Base-by-base conservation (phyloP, 768 basidiomycete genomes). In the Naganishia vaughanmartiniae region DNA sequence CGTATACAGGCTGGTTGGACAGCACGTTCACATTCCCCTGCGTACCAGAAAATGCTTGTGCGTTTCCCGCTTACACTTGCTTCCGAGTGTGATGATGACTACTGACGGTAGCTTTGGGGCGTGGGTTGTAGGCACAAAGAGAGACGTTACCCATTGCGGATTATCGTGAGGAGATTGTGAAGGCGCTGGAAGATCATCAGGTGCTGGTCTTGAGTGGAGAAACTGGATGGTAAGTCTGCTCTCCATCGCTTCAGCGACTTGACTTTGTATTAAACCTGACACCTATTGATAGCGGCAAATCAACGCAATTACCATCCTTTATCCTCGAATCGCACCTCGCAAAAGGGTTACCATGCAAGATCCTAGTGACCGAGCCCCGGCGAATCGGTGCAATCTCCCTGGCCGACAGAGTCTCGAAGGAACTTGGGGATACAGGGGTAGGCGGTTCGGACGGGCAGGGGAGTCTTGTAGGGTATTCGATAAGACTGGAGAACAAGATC, bases 351-450 rank as follows among this genome's bases (percentile, higher is more conserved):
- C 85, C 86, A 66, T 95, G 92, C 84, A 95, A 89, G 80, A 90
- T 99, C 75, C 92, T 88, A 76, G 95, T 93, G 74, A 97, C 95
- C 5, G 94, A 98, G 77, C 95, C 95, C 6, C 87, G 95, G 54
- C 87, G 95, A 51, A 98, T 98, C 73, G 94, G 93, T 66, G 94
- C 95, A 1, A 91, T 97, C 60, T 97, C 95, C 0, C 86, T 98
- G 9, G 95, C 95, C 0, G 92, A 95, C 74, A 89, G 93, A 82
- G 95, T 98, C 36, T 93, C 95, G 24, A 86, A 87, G 56, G 95
- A 99, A 80, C 84, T 99, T 4, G 95, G 95, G 10, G 95, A 99
- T 75, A 57, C 71, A 28, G 57, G 71, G 4, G 67, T 63, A 11
- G 67, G 71, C 1, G 67, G 71, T 19, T 54, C 56, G n/a, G 54